Evolutionary conservation across 345 rosid genomes (phyloP).

Genomic region (Adansonia digitata): DNA sequence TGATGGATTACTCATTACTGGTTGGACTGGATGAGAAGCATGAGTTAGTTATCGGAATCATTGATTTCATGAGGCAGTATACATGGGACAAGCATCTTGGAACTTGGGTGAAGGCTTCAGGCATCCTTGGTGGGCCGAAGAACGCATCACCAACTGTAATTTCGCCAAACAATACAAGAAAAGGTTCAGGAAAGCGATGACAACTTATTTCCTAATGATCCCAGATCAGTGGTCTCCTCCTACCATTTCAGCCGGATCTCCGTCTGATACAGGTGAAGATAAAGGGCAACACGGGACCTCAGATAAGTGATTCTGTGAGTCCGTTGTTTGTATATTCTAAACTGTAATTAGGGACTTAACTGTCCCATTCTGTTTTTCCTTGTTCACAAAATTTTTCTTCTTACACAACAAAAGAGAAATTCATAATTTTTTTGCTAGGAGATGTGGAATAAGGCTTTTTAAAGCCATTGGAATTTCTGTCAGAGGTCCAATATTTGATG

Average conservation of each 20-base stretch:
- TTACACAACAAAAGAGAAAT: slow-evolving; percentile 19
- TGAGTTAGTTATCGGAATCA: slow-evolving; percentile 84
- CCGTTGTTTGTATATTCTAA: slow-evolving; percentile 31
- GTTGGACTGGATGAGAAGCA: slow-evolving; percentile 92
- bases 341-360: slow-evolving; percentile 16
- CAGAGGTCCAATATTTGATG: slow-evolving; percentile 42
- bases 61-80: slow-evolving; percentile 95
- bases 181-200: slow-evolving; percentile 76
- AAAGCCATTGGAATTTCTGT: slow-evolving; percentile 32
- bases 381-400: slow-evolving; percentile 26
- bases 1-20: slow-evolving; percentile 93
- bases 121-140: slow-evolving; percentile 88
- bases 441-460: slow-evolving; percentile 29
- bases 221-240: slow-evolving; percentile 97
- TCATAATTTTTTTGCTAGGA: slow-evolving; percentile 32
- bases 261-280: slow-evolving; percentile 59
- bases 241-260: slow-evolving; percentile 43
- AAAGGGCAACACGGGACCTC: slow-evolving; percentile 36
- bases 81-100: slow-evolving; percentile 99
- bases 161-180: slow-evolving; percentile 94
- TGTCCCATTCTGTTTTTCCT: slow-evolving; percentile 13
- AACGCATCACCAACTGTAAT: slow-evolving; percentile 82
- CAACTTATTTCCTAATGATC: slow-evolving; percentile 81
- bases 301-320: slow-evolving; percentile 30
- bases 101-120: slow-evolving; percentile 88